Base-by-base conservation (phyloP, 768 basidiomycete genomes). In the Suillus subalutaceus region DNA sequence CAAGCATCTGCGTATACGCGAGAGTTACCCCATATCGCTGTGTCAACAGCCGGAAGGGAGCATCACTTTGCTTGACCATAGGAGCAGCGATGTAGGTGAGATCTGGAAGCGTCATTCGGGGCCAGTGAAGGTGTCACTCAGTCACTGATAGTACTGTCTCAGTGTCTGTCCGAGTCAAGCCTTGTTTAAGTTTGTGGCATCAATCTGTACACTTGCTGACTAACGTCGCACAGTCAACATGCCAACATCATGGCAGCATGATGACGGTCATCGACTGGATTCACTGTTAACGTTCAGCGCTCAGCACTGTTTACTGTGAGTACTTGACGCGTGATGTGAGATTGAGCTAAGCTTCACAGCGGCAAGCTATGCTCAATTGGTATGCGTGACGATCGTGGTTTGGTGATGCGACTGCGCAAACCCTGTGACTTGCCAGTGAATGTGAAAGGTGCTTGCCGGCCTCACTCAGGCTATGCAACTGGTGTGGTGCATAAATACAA, bases 21-120 rank as follows among this genome's bases (percentile, higher is more conserved):
- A 88, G 72, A 1, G 90, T 91, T 35, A 89, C 85, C 23, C 89
- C 88, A 75, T 92, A 83, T 66, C 79, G 80, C 63, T 85, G 82
- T 4, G 85, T 84, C 62, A 93, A 82, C 15, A 85, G 68, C 41
- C 92, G 83, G 71, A 92, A 93, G 1, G 92, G 89, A 0, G 90
- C 81, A 69, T 94, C 92, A 35, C 90, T 91, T 72, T 92, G 91
- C 66, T 90, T 88, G 65, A 93, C 85, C 91, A 92, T 92, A 3
- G 90, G 91, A 8, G 91, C 90, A 8, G 88, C 82, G 63, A 91
- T 83, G 65, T 76, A 81, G 30, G 72, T 67, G 65, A 82, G 68
- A 65, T 77, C 70, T 1, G 70, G 70, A 37, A 63, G 20, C 1
- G 35, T 6, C 62, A 59, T 59, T 3, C 5, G 23, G n/a, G 23